Conservation (phyloP, 1,284 basidiomycete genomes). For the Singerocomus inundabilis region DNA sequence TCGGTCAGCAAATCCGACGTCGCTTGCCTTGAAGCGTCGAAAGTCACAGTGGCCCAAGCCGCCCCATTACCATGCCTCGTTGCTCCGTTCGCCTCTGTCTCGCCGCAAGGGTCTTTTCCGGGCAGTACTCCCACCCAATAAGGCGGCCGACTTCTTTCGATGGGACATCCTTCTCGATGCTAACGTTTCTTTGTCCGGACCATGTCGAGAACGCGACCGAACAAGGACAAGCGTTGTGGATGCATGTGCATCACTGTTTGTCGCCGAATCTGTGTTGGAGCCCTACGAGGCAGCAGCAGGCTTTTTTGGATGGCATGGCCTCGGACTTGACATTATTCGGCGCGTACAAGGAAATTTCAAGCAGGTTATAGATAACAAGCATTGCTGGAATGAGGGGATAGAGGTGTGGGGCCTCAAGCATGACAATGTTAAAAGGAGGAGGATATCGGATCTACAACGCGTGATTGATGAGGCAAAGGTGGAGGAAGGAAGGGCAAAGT, state of each 20-base stretch:
- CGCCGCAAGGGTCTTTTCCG: constrained; percentile 29
- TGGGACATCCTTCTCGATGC: constrained; percentile 15
- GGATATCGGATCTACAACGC: constrained; percentile 2
- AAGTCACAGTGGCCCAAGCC: constrained; percentile 27
- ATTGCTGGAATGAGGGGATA: background rate
- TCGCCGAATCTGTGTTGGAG: constrained; percentile 23
- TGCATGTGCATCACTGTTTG: constrained; percentile 6
- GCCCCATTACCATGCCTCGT: constrained; percentile 32
- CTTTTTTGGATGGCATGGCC: constrained; percentile 31
- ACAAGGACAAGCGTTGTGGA: background rate
- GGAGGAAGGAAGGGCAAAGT: constrained; percentile 24
- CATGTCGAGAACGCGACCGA: background rate
- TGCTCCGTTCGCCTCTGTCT: constrained; percentile 32
- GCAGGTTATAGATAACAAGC: background rate
- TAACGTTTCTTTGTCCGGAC: constrained; percentile 2
- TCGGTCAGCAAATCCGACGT: constrained; percentile 9
- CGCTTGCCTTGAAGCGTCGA: constrained; percentile 17
- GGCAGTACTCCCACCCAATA: constrained; percentile 17
- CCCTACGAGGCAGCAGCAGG: constrained; percentile 30
- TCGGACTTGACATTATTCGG: constrained; percentile 15
- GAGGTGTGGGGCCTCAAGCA: background rate
- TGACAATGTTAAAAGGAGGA: background rate
- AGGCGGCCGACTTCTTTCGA: constrained; percentile 29
- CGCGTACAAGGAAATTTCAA: background rate
- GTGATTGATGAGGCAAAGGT: constrained; percentile 24